phyloP scores from a whole-genome alignment of 805 yeast species.

The Suhomyces faveliae region DNA sequence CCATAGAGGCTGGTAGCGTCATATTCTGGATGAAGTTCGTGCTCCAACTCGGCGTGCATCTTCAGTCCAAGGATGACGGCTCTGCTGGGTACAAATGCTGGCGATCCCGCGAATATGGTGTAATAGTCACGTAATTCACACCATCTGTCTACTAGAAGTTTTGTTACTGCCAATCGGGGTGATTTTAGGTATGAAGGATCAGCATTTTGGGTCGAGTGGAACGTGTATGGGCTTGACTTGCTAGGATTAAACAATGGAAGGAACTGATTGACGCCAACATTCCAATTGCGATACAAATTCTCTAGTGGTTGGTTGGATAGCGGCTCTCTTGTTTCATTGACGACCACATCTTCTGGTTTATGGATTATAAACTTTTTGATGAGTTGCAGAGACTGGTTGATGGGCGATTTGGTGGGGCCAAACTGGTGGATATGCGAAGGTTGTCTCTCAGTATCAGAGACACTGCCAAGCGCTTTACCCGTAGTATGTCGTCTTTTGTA shows the following conservation, averaged over 20 bases:
- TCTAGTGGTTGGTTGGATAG: background rate
- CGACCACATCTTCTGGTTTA: background rate
- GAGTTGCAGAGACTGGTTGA: background rate
- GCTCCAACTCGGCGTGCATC: slow-evolving; percentile 50
- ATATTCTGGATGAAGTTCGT: slow-evolving; percentile 40
- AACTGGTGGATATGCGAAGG: background rate
- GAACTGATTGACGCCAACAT: background rate
- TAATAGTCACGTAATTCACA: slow-evolving; percentile 64
- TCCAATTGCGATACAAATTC: slow-evolving; percentile 5
- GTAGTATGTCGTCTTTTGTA: background rate
- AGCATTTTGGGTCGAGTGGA: slow-evolving; percentile 23
- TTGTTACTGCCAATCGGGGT: slow-evolving; percentile 58
- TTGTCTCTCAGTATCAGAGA: background rate
- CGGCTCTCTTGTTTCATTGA: background rate
- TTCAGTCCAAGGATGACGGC: slow-evolving; percentile 48
- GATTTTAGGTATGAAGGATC: slow-evolving; percentile 19
- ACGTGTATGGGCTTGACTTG: slow-evolving; percentile 21
- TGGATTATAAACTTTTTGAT: slow-evolving; percentile 3
- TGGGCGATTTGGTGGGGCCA: background rate
- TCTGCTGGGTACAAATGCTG: slow-evolving; percentile 25
- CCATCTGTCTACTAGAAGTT: slow-evolving; percentile 58
- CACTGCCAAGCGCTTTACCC: background rate
- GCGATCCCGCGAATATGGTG: slow-evolving; percentile 47
- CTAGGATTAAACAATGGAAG: slow-evolving; percentile 8
- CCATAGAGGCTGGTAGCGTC: slow-evolving; percentile 14